Conservation (phyloP, 139 green algal species). For the Pseudopediastrum boryanum region DNA sequence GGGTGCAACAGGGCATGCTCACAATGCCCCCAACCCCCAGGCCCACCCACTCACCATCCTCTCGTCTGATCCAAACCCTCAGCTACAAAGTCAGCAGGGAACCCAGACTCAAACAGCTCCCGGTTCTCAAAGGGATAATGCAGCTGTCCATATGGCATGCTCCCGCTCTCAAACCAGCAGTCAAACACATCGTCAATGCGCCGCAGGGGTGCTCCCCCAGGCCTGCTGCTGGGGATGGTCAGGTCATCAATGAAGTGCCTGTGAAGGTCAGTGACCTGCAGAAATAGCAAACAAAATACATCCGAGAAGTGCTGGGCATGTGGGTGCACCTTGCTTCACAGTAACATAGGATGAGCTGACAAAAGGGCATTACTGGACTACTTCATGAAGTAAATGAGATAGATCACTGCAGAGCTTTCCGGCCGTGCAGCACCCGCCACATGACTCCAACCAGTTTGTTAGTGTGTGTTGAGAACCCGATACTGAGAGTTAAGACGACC, state of each 20-base stretch:
- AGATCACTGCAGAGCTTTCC: too few species aligned
- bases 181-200: constrained; percentile 98
- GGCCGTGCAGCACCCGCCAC: too few species aligned
- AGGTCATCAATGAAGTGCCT: constrained; percentile 98
- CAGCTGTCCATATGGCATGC: constrained; percentile 95
- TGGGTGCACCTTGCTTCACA: not conserved
- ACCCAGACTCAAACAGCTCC: constrained; percentile 33
- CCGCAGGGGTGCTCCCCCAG: constrained; percentile 72
- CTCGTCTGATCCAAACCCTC: constrained; percentile 95
- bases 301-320: not conserved
- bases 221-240: constrained; percentile 85
- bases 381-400: too few species aligned
- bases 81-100: constrained; percentile 66
- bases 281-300: not conserved
- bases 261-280: constrained; percentile 92
- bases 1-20: too few species aligned
- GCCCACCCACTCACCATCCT: constrained; percentile 63
- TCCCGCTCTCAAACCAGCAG: constrained; percentile 98
- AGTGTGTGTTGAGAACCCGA: too few species aligned
- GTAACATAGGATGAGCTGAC: not conserved
- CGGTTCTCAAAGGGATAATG: constrained; percentile 99
- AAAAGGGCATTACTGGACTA: too few species aligned
- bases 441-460: too few species aligned
- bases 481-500: too few species aligned
- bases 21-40: not conserved